Percentiles rank a stretch among this genome's conserved stretches.
Evolutionary conservation across 306 rosid species (phyloP).

Genomic region (Albizia julibrissin): DNA sequence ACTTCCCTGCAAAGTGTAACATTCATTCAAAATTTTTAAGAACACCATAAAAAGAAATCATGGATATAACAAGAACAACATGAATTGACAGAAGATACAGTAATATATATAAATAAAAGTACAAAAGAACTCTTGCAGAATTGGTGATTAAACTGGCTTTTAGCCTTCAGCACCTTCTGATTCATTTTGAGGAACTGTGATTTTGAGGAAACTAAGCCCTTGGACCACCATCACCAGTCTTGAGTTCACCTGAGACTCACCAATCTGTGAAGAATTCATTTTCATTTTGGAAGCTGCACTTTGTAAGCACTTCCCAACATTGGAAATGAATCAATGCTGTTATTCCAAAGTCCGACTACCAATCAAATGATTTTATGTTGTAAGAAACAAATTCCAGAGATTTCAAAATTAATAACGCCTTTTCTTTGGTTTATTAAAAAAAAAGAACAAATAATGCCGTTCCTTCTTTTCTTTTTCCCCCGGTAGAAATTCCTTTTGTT

Average conservation of each 20-base stretch:
- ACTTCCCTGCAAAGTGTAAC: constrained; percentile 36
- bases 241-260: constrained; percentile 5
- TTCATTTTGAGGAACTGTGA: constrained; percentile 26
- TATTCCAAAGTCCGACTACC: constrained; percentile 3
- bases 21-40: not conserved
- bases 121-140: not conserved
- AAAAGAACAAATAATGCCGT: not conserved
- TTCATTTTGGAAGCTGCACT: constrained; percentile 20
- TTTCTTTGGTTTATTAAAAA: not conserved
- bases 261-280: constrained; percentile 26
- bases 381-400: not conserved
- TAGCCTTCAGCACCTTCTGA: constrained; percentile 30
- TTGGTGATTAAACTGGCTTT: not conserved
- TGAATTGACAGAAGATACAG: constrained; percentile 3
- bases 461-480: not conserved
- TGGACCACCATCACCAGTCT: constrained; percentile 31
- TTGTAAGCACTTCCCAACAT: constrained; percentile 40
- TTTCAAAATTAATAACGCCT: not conserved
- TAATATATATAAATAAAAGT: not conserved
- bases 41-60: not conserved
- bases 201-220: constrained; percentile 32
- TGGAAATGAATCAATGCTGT: constrained; percentile 40
- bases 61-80: not conserved
- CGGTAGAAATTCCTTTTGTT: no score
- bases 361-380: not conserved